These are phyloP conservation scores for Alnus glutinosa DNA, from an alignment of 306 rosid species.

Conservation along the genomic window DNA sequence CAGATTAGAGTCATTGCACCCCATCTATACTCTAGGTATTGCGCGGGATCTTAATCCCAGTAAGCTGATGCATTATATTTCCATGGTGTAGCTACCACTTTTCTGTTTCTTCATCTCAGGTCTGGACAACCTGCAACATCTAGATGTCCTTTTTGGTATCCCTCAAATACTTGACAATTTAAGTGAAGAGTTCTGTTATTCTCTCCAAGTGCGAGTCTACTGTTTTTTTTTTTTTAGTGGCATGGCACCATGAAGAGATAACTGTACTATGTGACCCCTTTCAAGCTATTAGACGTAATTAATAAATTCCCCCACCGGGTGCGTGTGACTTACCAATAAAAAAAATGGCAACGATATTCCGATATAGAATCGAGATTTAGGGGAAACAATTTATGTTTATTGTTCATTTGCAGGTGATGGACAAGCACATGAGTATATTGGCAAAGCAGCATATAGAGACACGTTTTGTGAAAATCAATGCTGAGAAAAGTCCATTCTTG, in stretches of 20 bases:
- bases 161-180: too few relatives aligned
- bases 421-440: conserved; percentile 78
- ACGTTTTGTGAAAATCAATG: conserved; percentile 75
- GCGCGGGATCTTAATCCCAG: too few relatives aligned
- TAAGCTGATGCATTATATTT: too few relatives aligned
- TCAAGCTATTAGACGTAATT: neutral
- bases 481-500: conserved; percentile 94
- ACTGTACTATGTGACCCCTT: neutral
- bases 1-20: too few relatives aligned
- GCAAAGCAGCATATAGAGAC: conserved; percentile 94
- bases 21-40: too few relatives aligned
- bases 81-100: too few relatives aligned
- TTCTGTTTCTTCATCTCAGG: too few relatives aligned
- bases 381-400: conserved; percentile 26
- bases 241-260: neutral
- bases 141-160: too few relatives aligned
- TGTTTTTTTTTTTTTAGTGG: neutral
- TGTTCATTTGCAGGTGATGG: conserved; percentile 70
- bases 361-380: conserved; percentile 6
- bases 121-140: too few relatives aligned
- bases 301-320: too few relatives aligned
- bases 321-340: neutral
- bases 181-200: neutral
- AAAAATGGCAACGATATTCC: neutral
- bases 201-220: neutral